Conservation (phyloP, 768 basidiomycete genomes). For the Serendipita vermifera region DNA sequence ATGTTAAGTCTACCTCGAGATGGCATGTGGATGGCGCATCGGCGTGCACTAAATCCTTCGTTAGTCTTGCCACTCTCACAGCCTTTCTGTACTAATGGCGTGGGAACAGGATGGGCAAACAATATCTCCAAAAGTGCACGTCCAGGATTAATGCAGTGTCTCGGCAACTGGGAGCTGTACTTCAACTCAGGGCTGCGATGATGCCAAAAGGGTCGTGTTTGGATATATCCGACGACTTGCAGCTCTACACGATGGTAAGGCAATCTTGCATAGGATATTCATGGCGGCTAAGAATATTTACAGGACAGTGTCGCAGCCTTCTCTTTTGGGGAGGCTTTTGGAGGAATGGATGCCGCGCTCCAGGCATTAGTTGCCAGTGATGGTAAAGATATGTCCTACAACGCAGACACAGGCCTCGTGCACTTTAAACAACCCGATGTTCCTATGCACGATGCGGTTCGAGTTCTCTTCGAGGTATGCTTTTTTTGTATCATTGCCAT, state of each 20-base stretch:
- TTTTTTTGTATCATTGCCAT: not conserved
- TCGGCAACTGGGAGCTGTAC: not conserved
- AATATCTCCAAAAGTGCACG: not conserved
- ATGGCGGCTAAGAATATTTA: not conserved
- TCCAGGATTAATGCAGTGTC: not conserved
- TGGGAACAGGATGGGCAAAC: not conserved
- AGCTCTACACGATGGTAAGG: not conserved
- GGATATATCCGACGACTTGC: not conserved
- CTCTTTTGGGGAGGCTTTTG: not conserved
- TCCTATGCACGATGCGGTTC: conserved; percentile 5
- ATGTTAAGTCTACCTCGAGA: conserved; percentile 1
- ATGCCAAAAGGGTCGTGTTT: not conserved
- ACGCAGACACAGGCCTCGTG: not conserved
- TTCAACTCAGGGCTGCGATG: not conserved
- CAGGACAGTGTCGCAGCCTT: conserved; percentile 6
- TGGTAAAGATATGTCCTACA: not conserved
- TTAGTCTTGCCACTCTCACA: not conserved
- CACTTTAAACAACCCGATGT: not conserved
- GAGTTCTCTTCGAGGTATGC: conserved; percentile 1
- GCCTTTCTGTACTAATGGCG: not conserved
- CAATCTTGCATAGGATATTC: not conserved
- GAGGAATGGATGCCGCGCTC: not conserved
- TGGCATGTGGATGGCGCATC: not conserved
- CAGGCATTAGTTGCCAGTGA: not conserved
- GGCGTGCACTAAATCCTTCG: conserved; percentile 3